Evolutionary conservation across 768 basidiomycete species (phyloP), one percentile per base, ranked within the genome.

Genomic region (Daedaleopsis nitida): DNA sequence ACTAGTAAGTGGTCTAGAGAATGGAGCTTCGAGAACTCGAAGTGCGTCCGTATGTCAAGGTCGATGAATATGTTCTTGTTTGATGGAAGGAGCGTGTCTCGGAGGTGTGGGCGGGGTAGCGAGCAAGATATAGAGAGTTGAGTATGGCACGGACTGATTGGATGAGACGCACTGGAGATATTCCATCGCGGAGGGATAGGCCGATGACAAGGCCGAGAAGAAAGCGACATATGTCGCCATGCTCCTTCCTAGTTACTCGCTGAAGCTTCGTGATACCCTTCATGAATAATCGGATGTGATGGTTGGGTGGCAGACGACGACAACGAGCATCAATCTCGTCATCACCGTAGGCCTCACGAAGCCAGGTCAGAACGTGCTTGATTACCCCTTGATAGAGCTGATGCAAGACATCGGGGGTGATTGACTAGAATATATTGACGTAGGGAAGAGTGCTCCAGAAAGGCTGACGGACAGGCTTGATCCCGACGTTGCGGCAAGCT

Each of bases 391-490:
- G 71, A 23, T 64, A 63, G 2, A 74, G 53, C 42, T 74, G 73
- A 52, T 74, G 73, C 1, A 74, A 65, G 37, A 73, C 57, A 38
- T 74, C 72, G 2, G 72, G 66, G 9, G 67, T 68, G 39, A 72
- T 69, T 2, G 66, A 51, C 1, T 11, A 52, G 45, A 64, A 69
- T 23, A 72, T 71, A 39, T 74, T 57, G 13, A 39, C 35, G 53
- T 68, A 69, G 1, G 70, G 68, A 5, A 73, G 62, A 13, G 59
- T 55, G 37, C 59, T 52, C 69, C 68, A 75, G 51, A 68, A 75
- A 0, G 68, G 74, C 59, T 54, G 5, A 34, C 52, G n/a, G 7
- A 70, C 34, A 0, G 69, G 66, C 38, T 70, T 70, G 50, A 73
- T 54, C 1, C 62, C 62, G 11, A 38, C 57, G 3, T 65, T 55